Evolutionary conservation across 1,139 yeast species (phyloP).

Genomic region (Eremothecium cymbalariae): DNA sequence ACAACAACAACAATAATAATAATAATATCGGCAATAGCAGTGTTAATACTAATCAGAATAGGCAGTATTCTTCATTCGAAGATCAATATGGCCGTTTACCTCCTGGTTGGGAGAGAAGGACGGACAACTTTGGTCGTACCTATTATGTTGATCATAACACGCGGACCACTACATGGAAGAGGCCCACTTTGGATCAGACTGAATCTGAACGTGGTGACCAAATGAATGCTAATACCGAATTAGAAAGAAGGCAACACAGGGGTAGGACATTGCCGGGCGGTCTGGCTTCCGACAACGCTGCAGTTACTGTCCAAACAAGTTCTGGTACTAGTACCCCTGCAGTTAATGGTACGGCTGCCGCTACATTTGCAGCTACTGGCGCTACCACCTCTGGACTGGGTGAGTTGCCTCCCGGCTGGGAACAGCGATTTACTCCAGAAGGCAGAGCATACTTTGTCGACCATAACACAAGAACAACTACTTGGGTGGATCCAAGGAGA

Average conservation of each 20-base stretch:
- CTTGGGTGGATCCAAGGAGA: constrained; percentile 99
- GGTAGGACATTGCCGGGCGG: constrained; percentile 85
- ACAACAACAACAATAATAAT: constrained; percentile 21
- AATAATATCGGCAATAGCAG: constrained; percentile 19
- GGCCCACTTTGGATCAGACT: constrained; percentile 73
- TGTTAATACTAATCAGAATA: constrained; percentile 30
- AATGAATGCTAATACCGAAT: constrained; percentile 58
- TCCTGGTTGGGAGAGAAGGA: constrained; percentile 98
- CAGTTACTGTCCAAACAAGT: constrained; percentile 32
- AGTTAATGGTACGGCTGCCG: constrained; percentile 63
- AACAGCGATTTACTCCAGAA: constrained; percentile 94
- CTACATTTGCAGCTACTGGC: constrained; percentile 77
- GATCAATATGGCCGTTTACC: constrained; percentile 95
- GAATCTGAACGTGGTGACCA: constrained; percentile 55
- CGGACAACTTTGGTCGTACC: constrained; percentile 94
- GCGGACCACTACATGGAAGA: constrained; percentile 95
- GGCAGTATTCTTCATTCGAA: constrained; percentile 86
- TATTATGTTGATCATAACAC: constrained; percentile 97
- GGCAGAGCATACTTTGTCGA: constrained; percentile 98
- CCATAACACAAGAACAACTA: constrained; percentile 96
- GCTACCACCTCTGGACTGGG: constrained; percentile 95
- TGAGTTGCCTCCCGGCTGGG: constrained; percentile 98
- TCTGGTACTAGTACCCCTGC: constrained; percentile 38
- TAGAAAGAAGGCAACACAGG: constrained; percentile 85
- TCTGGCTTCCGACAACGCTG: constrained; percentile 28